Evolutionary conservation across 2,329 filamentous ascomycete genomes (phyloP).

Genomic region (Botrytis aclada): DNA sequence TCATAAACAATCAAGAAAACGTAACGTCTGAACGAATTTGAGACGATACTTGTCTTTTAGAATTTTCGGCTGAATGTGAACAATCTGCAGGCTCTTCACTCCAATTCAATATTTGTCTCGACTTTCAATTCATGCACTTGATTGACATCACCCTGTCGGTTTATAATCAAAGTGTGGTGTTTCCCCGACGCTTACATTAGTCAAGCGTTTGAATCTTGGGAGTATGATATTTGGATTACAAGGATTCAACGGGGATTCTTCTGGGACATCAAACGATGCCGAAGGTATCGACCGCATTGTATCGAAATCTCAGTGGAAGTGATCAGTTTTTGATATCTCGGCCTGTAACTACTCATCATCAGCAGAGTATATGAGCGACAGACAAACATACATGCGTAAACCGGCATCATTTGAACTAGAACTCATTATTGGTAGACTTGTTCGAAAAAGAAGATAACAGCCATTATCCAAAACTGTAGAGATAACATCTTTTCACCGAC

Average conservation of each 20-base stretch:
- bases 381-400: neutral
- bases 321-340: neutral
- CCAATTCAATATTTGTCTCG: rapidly evolving
- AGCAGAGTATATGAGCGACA: neutral
- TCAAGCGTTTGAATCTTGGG: neutral
- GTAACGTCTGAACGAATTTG: neutral
- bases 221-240: neutral
- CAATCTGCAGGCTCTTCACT: rapidly evolving
- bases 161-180: neutral
- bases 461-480: neutral
- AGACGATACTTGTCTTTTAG: neutral
- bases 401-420: neutral
- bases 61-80: neutral
- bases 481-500: neutral
- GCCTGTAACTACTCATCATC: neutral
- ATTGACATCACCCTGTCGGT: neutral
- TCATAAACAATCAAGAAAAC: neutral
- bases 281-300: neutral
- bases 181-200: neutral
- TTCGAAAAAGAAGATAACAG: neutral
- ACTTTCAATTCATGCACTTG: neutral
- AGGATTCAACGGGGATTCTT: neutral
- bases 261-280: neutral
- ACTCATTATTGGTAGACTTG: neutral
- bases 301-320: too few species aligned